Conservation (phyloP, 202 grass and related monocot species). For the Carex sylvatica region DNA sequence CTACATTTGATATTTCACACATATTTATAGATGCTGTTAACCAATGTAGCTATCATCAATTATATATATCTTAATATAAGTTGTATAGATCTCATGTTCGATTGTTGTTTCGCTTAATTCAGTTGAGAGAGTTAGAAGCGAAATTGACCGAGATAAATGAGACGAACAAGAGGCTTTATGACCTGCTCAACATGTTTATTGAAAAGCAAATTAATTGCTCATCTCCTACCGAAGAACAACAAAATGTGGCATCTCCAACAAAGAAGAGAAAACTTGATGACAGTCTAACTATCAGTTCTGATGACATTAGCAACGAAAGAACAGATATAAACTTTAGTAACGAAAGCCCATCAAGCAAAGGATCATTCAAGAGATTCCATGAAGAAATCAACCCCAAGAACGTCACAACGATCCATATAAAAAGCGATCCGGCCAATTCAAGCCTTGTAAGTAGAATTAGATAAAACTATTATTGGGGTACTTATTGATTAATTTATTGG, state of each 20-base stretch:
- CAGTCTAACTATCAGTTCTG: not conserved
- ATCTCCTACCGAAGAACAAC: not conserved
- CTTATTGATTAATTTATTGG: not conserved
- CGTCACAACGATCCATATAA: constrained; percentile 33
- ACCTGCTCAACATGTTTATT: constrained; percentile 37
- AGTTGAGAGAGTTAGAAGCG: constrained; percentile 46
- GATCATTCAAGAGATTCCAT: constrained; percentile 24
- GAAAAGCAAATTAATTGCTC: constrained; percentile 4
- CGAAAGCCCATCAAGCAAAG: constrained; percentile 11
- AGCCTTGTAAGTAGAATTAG: constrained; percentile 41
- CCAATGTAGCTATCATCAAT: no score
- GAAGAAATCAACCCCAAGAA: constrained; percentile 26
- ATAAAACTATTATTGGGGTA: not conserved
- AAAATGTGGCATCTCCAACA: not conserved
- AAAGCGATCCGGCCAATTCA: constrained; percentile 42
- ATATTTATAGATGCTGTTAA: no score
- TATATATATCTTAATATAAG: no score
- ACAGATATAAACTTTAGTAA: not conserved
- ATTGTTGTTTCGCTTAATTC: not conserved
- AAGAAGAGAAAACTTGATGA: constrained; percentile 46
- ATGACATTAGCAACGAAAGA: not conserved
- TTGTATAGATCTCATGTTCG: no score
- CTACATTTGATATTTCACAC: not conserved
- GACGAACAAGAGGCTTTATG: constrained; percentile 52
- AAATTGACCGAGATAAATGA: constrained; percentile 41